Percentiles rank a stretch among this genome's conserved stretches.
Evolutionary conservation across 2,329 filamentous ascomycete species (phyloP).

Genomic region (Hymenoscyphus linearis): DNA sequence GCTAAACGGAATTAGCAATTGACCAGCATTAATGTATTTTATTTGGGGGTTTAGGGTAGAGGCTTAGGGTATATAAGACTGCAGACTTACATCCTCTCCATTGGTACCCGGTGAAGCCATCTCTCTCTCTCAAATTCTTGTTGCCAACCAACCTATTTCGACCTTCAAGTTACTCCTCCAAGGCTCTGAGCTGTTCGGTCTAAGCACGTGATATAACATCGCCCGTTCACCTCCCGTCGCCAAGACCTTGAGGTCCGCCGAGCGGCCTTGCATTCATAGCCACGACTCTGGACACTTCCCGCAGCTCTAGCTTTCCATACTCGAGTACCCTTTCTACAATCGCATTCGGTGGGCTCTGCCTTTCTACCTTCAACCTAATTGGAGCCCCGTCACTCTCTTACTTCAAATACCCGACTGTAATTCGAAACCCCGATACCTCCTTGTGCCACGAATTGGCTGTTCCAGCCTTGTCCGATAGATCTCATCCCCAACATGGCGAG

Average conservation of each 20-base stretch:
- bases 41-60: background rate
- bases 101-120: constrained; percentile 26
- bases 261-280: background rate
- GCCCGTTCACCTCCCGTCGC: too few species aligned
- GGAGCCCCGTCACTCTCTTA: background rate
- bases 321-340: background rate
- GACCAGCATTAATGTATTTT: background rate
- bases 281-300: background rate
- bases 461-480: background rate
- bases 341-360: background rate
- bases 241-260: background rate
- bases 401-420: background rate
- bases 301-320: background rate
- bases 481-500: constrained; percentile 52
- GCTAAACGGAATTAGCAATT: constrained; percentile 36
- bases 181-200: background rate
- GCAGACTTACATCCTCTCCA: constrained; percentile 41
- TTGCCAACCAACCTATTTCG: background rate
- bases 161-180: background rate
- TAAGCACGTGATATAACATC: too few species aligned
- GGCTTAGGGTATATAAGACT: background rate
- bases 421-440: background rate
- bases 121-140: constrained; percentile 3
- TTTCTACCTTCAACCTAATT: background rate
- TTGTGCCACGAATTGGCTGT: background rate